These are phyloP conservation scores for Zostera marina DNA, from an alignment of 116 monocot species.

Conservation along the genomic window DNA sequence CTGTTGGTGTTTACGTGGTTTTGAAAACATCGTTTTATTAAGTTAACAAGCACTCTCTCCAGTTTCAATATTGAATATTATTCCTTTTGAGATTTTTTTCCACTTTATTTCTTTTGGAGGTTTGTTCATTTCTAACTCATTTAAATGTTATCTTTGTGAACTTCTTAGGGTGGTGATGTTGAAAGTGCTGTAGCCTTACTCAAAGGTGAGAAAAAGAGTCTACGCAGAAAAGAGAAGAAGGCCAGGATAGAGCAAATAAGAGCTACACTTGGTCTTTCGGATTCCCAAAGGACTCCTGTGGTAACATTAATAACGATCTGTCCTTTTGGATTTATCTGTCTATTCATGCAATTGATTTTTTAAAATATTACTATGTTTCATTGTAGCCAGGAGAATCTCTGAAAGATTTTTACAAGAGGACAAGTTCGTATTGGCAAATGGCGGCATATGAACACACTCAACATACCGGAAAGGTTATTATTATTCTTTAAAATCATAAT, in stretches of 20 bases:
- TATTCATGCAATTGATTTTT: too few relatives aligned
- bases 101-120: not conserved
- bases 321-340: not conserved
- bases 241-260: slow-evolving; percentile 92
- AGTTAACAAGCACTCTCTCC: not conserved
- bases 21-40: not conserved
- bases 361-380: not conserved
- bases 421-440: slow-evolving; percentile 90
- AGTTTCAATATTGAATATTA: not conserved
- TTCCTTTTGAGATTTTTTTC: not conserved
- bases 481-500: slow-evolving; percentile 5
- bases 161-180: slow-evolving; percentile 14
- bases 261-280: slow-evolving; percentile 84
- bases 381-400: slow-evolving; percentile 76
- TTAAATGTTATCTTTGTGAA: not conserved
- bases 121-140: too few relatives aligned
- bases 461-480: slow-evolving; percentile 90
- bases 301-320: too few relatives aligned
- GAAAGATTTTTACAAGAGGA: slow-evolving; percentile 83
- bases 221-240: slow-evolving; percentile 89
- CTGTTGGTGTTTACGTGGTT: not conserved
- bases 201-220: slow-evolving; percentile 72
- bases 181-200: slow-evolving; percentile 61
- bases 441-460: slow-evolving; percentile 97
- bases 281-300: slow-evolving; percentile 87